Evolutionary conservation across 1,284 basidiomycete species (phyloP).

Genomic region (Irpex sp.): DNA sequence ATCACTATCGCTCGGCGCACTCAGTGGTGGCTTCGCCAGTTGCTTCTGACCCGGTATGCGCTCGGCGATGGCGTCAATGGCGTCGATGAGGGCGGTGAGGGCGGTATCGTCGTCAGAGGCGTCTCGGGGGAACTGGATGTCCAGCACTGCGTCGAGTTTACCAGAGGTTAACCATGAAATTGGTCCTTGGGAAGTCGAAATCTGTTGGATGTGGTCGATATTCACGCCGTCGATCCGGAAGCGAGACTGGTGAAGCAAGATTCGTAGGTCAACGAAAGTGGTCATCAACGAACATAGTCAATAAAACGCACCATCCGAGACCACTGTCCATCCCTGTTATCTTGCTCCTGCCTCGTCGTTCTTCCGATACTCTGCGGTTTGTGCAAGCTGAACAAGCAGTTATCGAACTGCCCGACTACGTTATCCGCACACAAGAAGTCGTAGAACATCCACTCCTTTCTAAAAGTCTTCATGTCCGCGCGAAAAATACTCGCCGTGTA

Average conservation of each 20-base stretch:
- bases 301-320: conserved; percentile 74
- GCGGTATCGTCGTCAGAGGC: conserved; percentile 63
- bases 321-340: conserved; percentile 79
- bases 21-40: conserved; percentile 83
- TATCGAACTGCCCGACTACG: conserved; percentile 97
- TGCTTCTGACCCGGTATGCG: conserved; percentile 88
- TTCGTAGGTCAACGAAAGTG: background rate
- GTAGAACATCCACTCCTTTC: conserved; percentile 96
- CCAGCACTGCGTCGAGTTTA: conserved; percentile 94
- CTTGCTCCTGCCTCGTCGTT: conserved; percentile 81
- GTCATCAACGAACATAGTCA: background rate
- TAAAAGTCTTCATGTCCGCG: conserved; percentile 81
- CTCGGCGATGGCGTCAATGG: conserved; percentile 54
- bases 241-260: conserved; percentile 59
- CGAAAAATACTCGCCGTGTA: conserved; percentile 95
- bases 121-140: conserved; percentile 94
- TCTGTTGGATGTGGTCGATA: conserved; percentile 92
- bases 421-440: conserved; percentile 90
- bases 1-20: conserved; percentile 55
- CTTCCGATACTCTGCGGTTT: conserved; percentile 95
- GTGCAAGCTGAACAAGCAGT: conserved; percentile 95
- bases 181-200: conserved; percentile 81
- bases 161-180: conserved; percentile 97
- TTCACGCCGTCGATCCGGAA: conserved; percentile 96
- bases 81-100: conserved; percentile 84